A percentile compares a stretch with the other conserved stretches of the same genome.
Conservation (phyloP, 257 asterid species). For the Penstemon davidsonii region DNA sequence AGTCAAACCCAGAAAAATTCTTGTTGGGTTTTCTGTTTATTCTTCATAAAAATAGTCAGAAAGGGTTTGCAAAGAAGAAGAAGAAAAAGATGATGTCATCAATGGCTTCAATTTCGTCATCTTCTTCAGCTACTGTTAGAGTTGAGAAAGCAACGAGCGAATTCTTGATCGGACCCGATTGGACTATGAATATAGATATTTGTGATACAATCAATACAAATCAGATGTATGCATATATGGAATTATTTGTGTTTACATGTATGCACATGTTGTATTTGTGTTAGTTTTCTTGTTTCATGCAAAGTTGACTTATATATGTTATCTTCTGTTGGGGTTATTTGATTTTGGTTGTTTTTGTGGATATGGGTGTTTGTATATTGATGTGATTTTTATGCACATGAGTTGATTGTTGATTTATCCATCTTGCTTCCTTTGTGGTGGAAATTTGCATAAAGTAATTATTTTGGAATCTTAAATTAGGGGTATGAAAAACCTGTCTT, state of each 20-base stretch:
- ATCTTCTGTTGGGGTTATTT: conserved; percentile 18
- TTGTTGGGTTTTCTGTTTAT: conserved; percentile 31
- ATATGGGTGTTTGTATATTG: conserved; percentile 8
- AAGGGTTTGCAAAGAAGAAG: conserved; percentile 1
- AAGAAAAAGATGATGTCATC: conserved; percentile 34
- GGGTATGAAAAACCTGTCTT: conserved; percentile 7
- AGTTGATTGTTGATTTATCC: not conserved
- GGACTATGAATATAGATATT: conserved; percentile 91
- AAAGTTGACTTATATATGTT: conserved; percentile 48
- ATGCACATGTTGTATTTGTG: not conserved
- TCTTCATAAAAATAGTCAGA: conserved; percentile 10
- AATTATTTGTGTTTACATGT: not conserved
- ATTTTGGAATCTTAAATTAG: conserved; percentile 21
- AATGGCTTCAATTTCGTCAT: conserved; percentile 42
- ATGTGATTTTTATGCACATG: not conserved
- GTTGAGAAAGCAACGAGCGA: conserved; percentile 99
- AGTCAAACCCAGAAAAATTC: conserved; percentile 38
- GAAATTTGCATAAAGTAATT: not conserved
- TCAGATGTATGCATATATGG: conserved; percentile 51
- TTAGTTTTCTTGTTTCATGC: conserved; percentile 31
- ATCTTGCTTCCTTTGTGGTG: not conserved
- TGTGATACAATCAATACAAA: conserved; percentile 79
- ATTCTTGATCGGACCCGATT: conserved; percentile 92
- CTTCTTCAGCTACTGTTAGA: conserved; percentile 61
- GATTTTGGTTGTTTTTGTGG: conserved; percentile 2